Conservation (phyloP, 2,329 filamentous ascomycete species). For the Aspergillus caelatus region DNA sequence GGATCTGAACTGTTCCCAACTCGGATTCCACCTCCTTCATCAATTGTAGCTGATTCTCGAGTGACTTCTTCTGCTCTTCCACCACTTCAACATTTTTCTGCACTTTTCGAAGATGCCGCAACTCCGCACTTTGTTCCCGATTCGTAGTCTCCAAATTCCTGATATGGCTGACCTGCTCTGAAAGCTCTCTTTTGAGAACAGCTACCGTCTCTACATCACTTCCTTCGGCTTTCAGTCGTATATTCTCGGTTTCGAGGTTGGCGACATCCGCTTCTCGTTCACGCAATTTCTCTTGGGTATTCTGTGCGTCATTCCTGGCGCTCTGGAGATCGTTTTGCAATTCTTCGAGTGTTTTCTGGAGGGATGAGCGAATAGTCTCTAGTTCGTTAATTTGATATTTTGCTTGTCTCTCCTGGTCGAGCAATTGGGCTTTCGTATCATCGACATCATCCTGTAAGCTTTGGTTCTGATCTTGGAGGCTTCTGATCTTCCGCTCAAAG, state of each 20-base stretch:
- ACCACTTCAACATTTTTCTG: slow-evolving; percentile 90
- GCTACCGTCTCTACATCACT: slow-evolving; percentile 83
- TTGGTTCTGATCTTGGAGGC: slow-evolving; percentile 69
- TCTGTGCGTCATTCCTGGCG: slow-evolving; percentile 58
- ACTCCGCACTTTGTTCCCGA: slow-evolving; percentile 74
- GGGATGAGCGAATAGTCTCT: slow-evolving; percentile 60
- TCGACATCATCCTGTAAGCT: slow-evolving; percentile 78
- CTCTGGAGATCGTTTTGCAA: slow-evolving; percentile 58
- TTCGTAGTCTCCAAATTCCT: slow-evolving; percentile 79
- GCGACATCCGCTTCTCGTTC: slow-evolving; percentile 73
- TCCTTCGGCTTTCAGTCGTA: slow-evolving; percentile 81
- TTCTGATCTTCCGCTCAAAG: slow-evolving; percentile 59
- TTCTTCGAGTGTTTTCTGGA: slow-evolving; percentile 59
- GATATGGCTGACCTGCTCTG: slow-evolving; percentile 91
- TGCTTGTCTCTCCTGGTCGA: slow-evolving; percentile 69
- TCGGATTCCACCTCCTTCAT: slow-evolving; percentile 76
- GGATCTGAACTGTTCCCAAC: slow-evolving; percentile 75
- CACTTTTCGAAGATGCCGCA: slow-evolving; percentile 78
- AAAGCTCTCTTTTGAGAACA: slow-evolving; percentile 83
- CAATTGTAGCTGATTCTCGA: slow-evolving; percentile 76
- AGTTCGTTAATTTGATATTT: slow-evolving; percentile 62
- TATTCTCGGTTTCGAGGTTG: slow-evolving; percentile 77
- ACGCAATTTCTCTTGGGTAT: slow-evolving; percentile 66
- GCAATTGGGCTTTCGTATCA: slow-evolving; percentile 75
- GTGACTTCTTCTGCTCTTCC: slow-evolving; percentile 86